These are phyloP conservation scores for Pyrus bretschneideri DNA, from an alignment of 306 rosid species.

Conservation along the genomic window DNA sequence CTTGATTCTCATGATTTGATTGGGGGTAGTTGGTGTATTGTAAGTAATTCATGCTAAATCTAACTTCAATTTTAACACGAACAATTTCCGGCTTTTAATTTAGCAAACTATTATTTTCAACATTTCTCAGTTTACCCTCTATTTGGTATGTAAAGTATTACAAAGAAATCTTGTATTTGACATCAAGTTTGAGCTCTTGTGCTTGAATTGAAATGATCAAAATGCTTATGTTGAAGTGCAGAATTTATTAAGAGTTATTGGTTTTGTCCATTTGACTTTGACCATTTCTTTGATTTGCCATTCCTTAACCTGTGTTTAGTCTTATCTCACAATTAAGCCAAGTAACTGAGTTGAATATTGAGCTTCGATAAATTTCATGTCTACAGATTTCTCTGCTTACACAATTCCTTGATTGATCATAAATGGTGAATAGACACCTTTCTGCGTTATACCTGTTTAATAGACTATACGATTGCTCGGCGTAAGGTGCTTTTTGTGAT, in stretches of 20 bases:
- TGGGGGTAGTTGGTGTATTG: neutral
- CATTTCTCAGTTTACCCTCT: neutral
- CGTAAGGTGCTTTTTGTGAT: neutral
- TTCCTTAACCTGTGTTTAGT: neutral
- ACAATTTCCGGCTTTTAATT: neutral
- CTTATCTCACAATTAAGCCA: neutral
- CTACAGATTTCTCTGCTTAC: neutral
- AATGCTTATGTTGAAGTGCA: neutral
- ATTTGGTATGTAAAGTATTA: conserved; percentile 19
- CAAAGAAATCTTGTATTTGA: neutral
- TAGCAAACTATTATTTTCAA: neutral
- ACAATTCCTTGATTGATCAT: neutral
- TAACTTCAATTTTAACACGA: neutral
- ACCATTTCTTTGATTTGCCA: neutral
- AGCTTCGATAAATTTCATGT: neutral
- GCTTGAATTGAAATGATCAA: neutral
- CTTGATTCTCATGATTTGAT: neutral
- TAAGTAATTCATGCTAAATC: neutral
- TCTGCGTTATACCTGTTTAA: neutral
- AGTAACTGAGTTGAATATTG: neutral
- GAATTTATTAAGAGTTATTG: neutral
- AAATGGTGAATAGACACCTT: neutral
- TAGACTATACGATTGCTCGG: neutral
- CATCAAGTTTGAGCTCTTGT: neutral
- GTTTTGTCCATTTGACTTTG: neutral